Evolutionary conservation across 1,284 basidiomycete genomes (phyloP), one percentile per base, ranked within the genome.

Genomic region (Tylopilus sp.): DNA sequence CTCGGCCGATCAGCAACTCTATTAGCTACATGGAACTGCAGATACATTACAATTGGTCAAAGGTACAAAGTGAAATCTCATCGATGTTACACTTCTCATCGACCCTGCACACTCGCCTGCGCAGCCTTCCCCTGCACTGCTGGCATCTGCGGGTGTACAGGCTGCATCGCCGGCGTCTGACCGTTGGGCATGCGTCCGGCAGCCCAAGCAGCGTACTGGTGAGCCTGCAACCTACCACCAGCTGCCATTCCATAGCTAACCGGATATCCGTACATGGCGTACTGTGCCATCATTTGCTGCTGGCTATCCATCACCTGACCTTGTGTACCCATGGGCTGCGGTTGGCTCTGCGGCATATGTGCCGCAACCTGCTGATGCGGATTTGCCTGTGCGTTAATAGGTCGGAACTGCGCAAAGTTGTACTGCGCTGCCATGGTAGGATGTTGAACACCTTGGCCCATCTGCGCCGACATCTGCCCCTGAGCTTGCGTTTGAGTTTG

Each of bases 31-130:
- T 18, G 44, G 38, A 35, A 29, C 21, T 16, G 26, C 19, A 41
- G 39, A 36, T 47, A 61, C 35, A 59, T 50, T 57, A 54, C 41
- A 51, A 10, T 44, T 16, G 26, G 39, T 34, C 40, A 46, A 47
- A 34, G 39, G 48, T 49, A 54, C 51, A 36, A 41, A 37, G 18
- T n/a, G 6, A 49, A 53, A 48, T 23, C 16, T 48, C 23, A 25
- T 41, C 40, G 46, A 35, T 33, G 38, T 30, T 30, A 34, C n/a
- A 30, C 44, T 30, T 45, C 26, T 63, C 59, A 68, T 48, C 71
- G 66, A 44, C 71, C 72, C 56, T 66, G 70, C 48, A 67, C 63
- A 37, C 71, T 63, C 11, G 69, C 68, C 39, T 65, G 72, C n/a
- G 63, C 53, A 29, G 69, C 58, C 60, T 74, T 72, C 11, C 59